Evolutionary conservation across 768 basidiomycete genomes (phyloP).

Genomic region (Phallus indusiatus): DNA sequence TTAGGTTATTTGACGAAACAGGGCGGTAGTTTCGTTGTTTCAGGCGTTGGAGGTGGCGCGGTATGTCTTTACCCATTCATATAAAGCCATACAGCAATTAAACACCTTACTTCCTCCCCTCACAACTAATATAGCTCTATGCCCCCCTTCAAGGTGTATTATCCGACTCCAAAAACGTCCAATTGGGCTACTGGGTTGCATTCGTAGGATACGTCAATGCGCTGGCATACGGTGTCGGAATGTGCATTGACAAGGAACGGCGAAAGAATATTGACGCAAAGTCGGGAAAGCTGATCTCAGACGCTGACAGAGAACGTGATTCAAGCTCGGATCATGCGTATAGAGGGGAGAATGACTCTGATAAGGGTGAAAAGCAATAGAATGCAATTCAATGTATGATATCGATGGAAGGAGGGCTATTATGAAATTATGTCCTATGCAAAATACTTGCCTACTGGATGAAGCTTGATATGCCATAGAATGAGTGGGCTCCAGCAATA

Average conservation of each 20-base stretch:
- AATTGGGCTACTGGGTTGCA: constrained; percentile 10
- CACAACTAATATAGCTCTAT: constrained; percentile 1
- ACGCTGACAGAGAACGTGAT: neutral
- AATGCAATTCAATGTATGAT: neutral
- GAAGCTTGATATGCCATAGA: too few species aligned
- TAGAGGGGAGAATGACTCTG: neutral
- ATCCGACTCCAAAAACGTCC: constrained; percentile 2
- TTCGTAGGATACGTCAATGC: constrained; percentile 8
- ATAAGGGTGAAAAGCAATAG: neutral
- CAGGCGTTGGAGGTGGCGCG: constrained; percentile 10
- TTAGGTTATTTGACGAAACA: constrained; percentile 24
- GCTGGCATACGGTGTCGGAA: constrained; percentile 7
- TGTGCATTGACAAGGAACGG: constrained; percentile 11
- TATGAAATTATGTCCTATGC: too few species aligned
- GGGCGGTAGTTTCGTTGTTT: constrained; percentile 9
- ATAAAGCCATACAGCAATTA: neutral
- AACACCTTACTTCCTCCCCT: neutral
- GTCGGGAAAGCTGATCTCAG: neutral
- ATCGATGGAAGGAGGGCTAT: too few species aligned
- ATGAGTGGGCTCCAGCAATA: too few species aligned
- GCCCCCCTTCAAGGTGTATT: constrained; percentile 11
- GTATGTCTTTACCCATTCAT: neutral
- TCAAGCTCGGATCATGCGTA: neutral
- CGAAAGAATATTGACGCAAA: constrained; percentile 6
- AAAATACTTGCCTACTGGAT: too few species aligned